Conservation (phyloP, 2,329 filamentous ascomycete species). For the Fusarium oxysporum region DNA sequence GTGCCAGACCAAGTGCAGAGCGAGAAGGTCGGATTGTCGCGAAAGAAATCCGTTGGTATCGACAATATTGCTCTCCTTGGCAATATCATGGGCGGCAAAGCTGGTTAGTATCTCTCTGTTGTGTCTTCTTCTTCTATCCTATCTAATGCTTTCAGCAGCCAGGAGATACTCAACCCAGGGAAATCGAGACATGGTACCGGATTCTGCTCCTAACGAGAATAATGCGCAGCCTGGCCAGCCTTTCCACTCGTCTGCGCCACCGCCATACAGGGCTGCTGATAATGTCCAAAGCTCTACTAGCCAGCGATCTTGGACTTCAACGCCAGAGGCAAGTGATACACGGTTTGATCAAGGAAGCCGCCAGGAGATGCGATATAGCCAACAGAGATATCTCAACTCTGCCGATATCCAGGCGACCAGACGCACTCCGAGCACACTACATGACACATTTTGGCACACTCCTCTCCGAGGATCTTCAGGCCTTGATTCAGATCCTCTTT, state of each 20-base stretch:
- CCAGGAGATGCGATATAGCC: neutral
- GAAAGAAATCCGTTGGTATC: neutral
- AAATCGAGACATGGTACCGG: neutral
- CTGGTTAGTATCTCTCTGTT: constrained; percentile 3
- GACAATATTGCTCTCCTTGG: constrained; percentile 27
- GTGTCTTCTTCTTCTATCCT: neutral
- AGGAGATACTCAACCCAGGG: neutral
- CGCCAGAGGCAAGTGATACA: neutral
- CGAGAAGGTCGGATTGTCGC: neutral
- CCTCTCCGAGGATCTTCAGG: neutral
- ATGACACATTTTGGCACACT: neutral
- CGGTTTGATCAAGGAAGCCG: neutral
- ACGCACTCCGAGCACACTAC: neutral
- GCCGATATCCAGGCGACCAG: neutral
- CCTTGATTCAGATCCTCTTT: neutral
- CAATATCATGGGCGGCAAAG: constrained; percentile 15
- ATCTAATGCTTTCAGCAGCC: neutral
- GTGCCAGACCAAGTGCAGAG: neutral
- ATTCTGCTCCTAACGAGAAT: neutral
- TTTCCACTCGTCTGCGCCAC: neutral
- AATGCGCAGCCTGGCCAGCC: neutral
- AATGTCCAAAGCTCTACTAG: neutral
- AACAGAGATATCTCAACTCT: neutral
- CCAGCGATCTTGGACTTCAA: neutral
- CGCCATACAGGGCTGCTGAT: neutral